Evolutionary conservation across 371 early-diverging fungal species (phyloP).

Genomic region (Mortierella sp.): DNA sequence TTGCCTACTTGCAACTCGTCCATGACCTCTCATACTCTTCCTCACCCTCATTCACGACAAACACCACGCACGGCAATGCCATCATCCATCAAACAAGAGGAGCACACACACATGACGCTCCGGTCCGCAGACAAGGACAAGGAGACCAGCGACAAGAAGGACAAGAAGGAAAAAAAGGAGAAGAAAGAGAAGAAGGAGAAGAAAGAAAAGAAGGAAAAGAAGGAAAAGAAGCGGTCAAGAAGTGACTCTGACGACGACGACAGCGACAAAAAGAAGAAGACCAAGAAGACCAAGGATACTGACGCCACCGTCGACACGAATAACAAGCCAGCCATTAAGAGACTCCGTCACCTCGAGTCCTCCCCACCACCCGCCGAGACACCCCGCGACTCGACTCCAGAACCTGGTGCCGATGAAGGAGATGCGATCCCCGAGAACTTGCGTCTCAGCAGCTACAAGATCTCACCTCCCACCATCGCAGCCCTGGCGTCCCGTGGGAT

Average conservation of each 20-base stretch:
- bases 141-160: constrained; percentile 62
- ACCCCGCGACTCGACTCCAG: constrained; percentile 50
- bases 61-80: constrained; percentile 19
- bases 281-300: constrained; percentile 19
- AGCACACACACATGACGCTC: constrained; percentile 35
- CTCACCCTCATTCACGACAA: background rate
- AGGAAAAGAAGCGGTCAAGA: constrained; percentile 58
- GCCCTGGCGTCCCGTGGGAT: constrained; percentile 72
- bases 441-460: constrained; percentile 72
- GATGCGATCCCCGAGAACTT: constrained; percentile 73
- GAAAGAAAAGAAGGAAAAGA: constrained; percentile 50
- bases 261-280: constrained; percentile 56
- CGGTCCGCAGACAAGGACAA: constrained; percentile 29
- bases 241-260: constrained; percentile 51
- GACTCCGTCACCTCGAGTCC: constrained; percentile 31
- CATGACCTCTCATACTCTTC: background rate
- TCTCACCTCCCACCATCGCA: constrained; percentile 59
- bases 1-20: too few relatives aligned
- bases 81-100: constrained; percentile 33
- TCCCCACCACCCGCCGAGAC: constrained; percentile 36
- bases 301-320: constrained; percentile 15
- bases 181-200: constrained; percentile 60
- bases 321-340: constrained; percentile 55
- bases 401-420: constrained; percentile 60
- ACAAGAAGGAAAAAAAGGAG: constrained; percentile 58